Evolutionary conservation across 208 protist genomes (phyloP), one percentile per base, ranked within the genome.

Genomic region (Jaenimonas drosophilae): DNA sequence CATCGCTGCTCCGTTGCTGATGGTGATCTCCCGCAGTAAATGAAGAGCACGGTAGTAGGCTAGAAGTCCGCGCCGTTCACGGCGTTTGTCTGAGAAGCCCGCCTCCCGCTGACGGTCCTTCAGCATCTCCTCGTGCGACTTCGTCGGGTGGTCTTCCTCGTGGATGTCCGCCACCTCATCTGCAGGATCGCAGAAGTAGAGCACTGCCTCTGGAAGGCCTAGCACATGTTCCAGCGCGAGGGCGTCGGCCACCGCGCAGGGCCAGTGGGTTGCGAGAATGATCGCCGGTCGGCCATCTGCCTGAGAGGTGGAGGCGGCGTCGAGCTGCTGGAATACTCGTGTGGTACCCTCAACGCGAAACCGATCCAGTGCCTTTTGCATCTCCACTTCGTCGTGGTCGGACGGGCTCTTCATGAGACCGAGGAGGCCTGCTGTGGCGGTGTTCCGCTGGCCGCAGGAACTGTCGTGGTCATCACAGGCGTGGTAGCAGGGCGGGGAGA

Each of bases 171-270:
- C 38, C 4, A 20, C 21, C 7, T n/a, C 26, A 16, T n/a, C 41
- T 3, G 4, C 14, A 12, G 12, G 32, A n/a, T 51, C 37, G 11
- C 31, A 27, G 6, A 60, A 54, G 19, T 51, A 20, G 7, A 60
- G 24, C 7, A 60, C 54, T 2, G 43, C 43, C 23, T 37, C 32
- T 29, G 54, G 54, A 3, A 7, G 27, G 7, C 54, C 54, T 16
- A 60, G 30, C 7, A 39, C 45, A n/a, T 51, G 16, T 45, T 60
- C 54, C 42, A 60, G 31, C 19, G 54, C 42, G 28, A 60, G 12
- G 2, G 30, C 43, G 38, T 60, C 54, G 2, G 43, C 54, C 6
- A 60, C 29, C 5, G 54, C 36, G 9, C 25, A n/a, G 14, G 54
- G 54, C 20, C 47, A 60, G 17, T 31, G 6, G 7, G 16, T 6